Conservation (phyloP, 371 early-diverging fungal genomes). For the Mortierella sp. region DNA sequence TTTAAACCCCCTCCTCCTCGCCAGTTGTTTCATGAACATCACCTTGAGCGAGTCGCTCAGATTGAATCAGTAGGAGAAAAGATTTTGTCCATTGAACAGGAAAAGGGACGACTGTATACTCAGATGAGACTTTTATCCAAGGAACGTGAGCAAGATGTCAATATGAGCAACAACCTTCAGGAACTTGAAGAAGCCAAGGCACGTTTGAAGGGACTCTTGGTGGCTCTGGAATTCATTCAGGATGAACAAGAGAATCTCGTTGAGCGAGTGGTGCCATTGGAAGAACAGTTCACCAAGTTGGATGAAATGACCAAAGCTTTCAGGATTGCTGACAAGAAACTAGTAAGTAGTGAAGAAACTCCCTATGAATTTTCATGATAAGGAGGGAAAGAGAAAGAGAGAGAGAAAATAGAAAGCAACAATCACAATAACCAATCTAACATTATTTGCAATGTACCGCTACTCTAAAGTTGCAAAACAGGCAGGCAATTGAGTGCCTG, state of each 20-base stretch:
- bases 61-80: slow-evolving; percentile 29
- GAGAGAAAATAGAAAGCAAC: too few species aligned
- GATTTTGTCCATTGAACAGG: slow-evolving; percentile 21
- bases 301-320: slow-evolving; percentile 26
- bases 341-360: slow-evolving; percentile 12
- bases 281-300: slow-evolving; percentile 20
- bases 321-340: slow-evolving; percentile 20
- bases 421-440: not conserved
- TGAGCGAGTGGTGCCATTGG: slow-evolving; percentile 29
- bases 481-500: not conserved
- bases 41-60: slow-evolving; percentile 32
- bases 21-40: slow-evolving; percentile 40
- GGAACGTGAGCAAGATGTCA: slow-evolving; percentile 13
- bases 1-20: not conserved
- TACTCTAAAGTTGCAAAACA: slow-evolving; percentile 7
- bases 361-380: not conserved
- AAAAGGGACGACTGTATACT: slow-evolving; percentile 26
- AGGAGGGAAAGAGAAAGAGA: too few species aligned
- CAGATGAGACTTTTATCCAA: slow-evolving; percentile 28
- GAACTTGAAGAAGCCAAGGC: slow-evolving; percentile 47
- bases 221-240: slow-evolving; percentile 44
- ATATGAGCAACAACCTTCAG: slow-evolving; percentile 12
- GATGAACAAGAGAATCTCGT: slow-evolving; percentile 41
- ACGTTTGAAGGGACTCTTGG: slow-evolving; percentile 15
- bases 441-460: not conserved